Base-by-base conservation (phyloP, 2,329 filamentous ascomycete genomes). In the Cryphonectria japonica region DNA sequence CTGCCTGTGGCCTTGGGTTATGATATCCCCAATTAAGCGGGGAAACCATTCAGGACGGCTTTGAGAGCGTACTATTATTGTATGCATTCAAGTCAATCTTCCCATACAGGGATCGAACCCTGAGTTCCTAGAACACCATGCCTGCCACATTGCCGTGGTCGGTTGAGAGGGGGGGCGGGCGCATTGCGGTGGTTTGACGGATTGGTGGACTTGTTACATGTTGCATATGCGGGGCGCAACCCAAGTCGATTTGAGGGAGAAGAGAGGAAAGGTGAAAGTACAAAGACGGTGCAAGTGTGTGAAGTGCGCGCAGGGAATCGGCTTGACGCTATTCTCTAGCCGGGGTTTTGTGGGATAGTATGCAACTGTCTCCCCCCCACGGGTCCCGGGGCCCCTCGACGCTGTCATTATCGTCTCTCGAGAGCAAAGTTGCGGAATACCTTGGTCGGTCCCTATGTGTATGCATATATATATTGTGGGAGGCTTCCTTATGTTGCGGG, bases 361-460 rank as follows among this genome's bases (percentile, higher is more conserved):
- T 32, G 29, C 57, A 50, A n/a, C 46, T 14, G 46, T 50, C 46
- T n/a, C 19, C 9, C 46, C 16, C 46, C 7, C 46, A n/a, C 46
- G 46, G 46, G 32, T 19, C 29, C 29, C 61, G 60, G 52, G 11
- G 43, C 61, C 32, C 37, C 14, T 29, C 4, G 54, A 32, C 19
- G 54, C 54, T 59, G 54, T 59, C 54, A 13, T 29, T 59, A 39
- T 41, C 60, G 60, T 41, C 37, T 41, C 34, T 41, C 59, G 32
- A 67, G 32, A 66, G 57, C 39, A 69, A 34, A 41, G n/a, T 43
- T 70, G 68, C 62, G 54, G 39, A 63, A 66, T 71, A 66, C 61
- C 69, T 68, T 57, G 70, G 63, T 71, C 71, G 66, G 66, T 71
- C 71, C 37, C 62, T 73, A 69, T 26, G 68, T 39, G 39, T 57